A percentile compares a stretch with the other conserved stretches of the same genome.
These are phyloP conservation scores for Tulasnella sp. DNA, from an alignment of 768 basidiomycete species.

Conservation along the genomic window DNA sequence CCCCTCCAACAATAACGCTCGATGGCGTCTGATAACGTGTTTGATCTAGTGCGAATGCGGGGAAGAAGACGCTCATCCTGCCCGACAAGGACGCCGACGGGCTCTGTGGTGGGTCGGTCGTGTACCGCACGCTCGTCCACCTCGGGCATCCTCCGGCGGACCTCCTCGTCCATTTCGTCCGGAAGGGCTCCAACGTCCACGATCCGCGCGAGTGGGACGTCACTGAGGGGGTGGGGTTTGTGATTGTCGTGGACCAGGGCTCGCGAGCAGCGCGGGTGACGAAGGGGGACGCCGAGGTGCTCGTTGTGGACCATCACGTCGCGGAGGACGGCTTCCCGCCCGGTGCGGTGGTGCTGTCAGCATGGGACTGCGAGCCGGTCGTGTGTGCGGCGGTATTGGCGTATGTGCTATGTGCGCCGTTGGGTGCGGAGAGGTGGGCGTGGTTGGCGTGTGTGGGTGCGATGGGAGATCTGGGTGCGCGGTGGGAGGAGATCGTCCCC, in stretches of 20 bases:
- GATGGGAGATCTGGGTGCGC: slow-evolving; percentile 32
- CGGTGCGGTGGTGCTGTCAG: slow-evolving; percentile 28
- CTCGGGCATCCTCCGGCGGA: slow-evolving; percentile 26
- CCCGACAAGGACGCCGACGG: slow-evolving; percentile 37
- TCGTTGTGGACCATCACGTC: slow-evolving; percentile 40
- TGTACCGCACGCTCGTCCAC: slow-evolving; percentile 30
- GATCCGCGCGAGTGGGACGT: slow-evolving; percentile 25
- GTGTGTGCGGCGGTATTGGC: slow-evolving; percentile 34
- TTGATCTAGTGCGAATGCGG: neutral
- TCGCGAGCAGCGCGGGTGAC: slow-evolving; percentile 30
- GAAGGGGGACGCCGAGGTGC: slow-evolving; percentile 20
- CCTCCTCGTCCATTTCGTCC: slow-evolving; percentile 31
- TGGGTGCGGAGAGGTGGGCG: slow-evolving; percentile 24
- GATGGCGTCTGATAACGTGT: neutral
- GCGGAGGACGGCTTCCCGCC: slow-evolving; percentile 32
- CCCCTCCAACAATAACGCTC: neutral
- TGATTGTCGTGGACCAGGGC: slow-evolving; percentile 38
- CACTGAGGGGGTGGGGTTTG: slow-evolving; percentile 25
- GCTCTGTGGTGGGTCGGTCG: slow-evolving; percentile 27
- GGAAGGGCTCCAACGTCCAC: slow-evolving; percentile 35
- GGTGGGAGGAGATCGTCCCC: slow-evolving; percentile 24
- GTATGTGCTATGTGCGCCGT: slow-evolving; percentile 32
- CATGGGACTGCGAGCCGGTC: slow-evolving; percentile 32
- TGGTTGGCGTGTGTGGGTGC: slow-evolving; percentile 33
- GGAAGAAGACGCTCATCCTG: slow-evolving; percentile 32